Percentiles rank a stretch among this genome's conserved stretches.
Conservation (phyloP, 2,329 filamentous ascomycete species). For the Erysiphe pulchra region DNA sequence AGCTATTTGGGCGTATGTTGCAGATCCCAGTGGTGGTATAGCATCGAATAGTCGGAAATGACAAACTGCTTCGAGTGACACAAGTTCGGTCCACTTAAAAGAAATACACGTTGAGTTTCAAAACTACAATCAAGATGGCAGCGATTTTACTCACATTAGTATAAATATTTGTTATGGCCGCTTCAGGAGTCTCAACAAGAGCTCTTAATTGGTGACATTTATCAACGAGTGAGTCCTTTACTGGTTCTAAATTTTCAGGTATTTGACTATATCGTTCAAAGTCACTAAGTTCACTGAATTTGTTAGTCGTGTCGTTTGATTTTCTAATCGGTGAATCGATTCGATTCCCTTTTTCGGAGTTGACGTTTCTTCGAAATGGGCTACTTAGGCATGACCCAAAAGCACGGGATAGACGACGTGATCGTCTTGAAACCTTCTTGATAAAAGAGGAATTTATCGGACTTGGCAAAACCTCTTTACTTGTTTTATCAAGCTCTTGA, state of each 20-base stretch:
- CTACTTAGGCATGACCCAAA: neutral
- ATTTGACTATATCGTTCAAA: neutral
- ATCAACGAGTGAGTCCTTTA: neutral
- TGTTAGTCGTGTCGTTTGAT: neutral
- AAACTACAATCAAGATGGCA: neutral
- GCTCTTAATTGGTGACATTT: neutral
- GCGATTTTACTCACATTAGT: neutral
- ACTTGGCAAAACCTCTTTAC: neutral
- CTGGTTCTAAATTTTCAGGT: neutral
- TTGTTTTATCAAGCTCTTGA: neutral
- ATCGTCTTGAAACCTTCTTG: neutral
- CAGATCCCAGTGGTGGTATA: neutral
- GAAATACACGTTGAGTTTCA: neutral
- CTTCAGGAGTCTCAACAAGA: neutral
- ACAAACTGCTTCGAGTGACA: neutral
- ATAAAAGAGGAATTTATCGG: neutral
- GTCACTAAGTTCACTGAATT: neutral
- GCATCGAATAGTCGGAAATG: neutral
- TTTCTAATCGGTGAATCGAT: neutral
- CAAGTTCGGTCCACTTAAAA: neutral
- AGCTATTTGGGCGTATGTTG: neutral
- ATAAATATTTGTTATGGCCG: neutral
- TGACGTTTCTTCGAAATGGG: neutral
- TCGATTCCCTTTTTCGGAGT: neutral
- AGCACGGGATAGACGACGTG: neutral